Evolutionary conservation across 768 basidiomycete species (phyloP).

Genomic region (Brasilioporus rufonigricans): DNA sequence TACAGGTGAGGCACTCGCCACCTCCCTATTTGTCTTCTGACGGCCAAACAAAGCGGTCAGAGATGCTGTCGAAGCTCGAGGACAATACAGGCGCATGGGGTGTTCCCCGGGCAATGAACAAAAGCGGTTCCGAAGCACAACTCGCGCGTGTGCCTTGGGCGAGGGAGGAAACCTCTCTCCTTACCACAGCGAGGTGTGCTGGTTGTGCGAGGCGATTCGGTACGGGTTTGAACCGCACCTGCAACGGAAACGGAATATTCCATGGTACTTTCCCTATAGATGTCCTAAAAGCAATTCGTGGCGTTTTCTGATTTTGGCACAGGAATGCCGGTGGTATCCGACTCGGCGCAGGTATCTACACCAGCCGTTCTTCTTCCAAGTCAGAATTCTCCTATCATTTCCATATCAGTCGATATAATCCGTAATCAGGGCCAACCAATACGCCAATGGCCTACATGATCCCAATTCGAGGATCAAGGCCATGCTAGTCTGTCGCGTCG

Average conservation of each 20-base stretch:
- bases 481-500: constrained; percentile 25
- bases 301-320: constrained; percentile 3
- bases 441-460: constrained; percentile 12
- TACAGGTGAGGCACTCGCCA: constrained; percentile 12
- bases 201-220: constrained; percentile 21
- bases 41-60: constrained; percentile 5
- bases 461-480: constrained; percentile 10
- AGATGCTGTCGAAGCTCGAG: constrained; percentile 13
- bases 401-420: background rate
- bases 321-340: constrained; percentile 20
- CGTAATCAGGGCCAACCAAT: constrained; percentile 15
- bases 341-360: constrained; percentile 27
- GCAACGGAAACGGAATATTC: constrained; percentile 12
- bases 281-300: too few species aligned
- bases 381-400: background rate
- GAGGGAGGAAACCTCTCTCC: constrained; percentile 17
- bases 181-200: constrained; percentile 14
- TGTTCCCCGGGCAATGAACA: constrained; percentile 19
- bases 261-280: constrained; percentile 8
- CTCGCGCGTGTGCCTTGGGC: constrained; percentile 23
- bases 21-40: background rate
- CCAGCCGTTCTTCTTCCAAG: constrained; percentile 24
- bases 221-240: constrained; percentile 22
- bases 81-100: background rate
- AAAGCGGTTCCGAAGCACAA: constrained; percentile 23